Evolutionary conservation across 805 yeast species (phyloP), one percentile per base, ranked within the genome.

Genomic region (Cephaloascus fragrans): DNA sequence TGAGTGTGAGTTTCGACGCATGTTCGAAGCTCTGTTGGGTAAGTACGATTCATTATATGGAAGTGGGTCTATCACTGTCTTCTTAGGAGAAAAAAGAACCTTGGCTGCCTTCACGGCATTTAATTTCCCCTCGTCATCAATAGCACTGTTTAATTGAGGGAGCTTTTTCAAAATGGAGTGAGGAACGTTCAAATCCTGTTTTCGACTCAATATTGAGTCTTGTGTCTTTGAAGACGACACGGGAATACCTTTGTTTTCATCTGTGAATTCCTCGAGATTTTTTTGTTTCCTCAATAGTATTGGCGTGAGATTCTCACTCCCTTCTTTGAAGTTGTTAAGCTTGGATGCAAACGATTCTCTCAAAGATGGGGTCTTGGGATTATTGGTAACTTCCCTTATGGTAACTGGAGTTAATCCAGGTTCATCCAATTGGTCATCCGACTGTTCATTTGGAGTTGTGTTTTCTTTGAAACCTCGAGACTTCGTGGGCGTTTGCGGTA

Each of bases 1-100:
- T 9, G 18, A 6, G 8, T 31, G 15, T 6, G 15, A 9, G 15
- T 14, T 14, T 6, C 17, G 15, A 16, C n/a, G 33, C 12, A 6
- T 6, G 28, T 23, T 8, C 12, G 28, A 23, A 6, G 8, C 8
- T n/a, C 18, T 31, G 8, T 31, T 31, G 6, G 33, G 33, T 16
- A 31, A 31, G n/a, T 8, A 31, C 15, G 33, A 31, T 16, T 31
- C 16, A 16, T 31, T 16, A 14, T n/a, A 31, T 9, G 33, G 33
- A 9, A 31, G n/a, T n/a, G 26, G 26, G 23, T 39, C 36, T 16
- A 47, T 40, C 17, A 41, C 39, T 18, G 47, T 48, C 35, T 59
- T 59, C 20, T 59, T 53, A 8, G 69, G 69, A 3, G 67, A 59
- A 38, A 63, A 53, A 3, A 60, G 41, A 1, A 62, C 62, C 20